These are phyloP conservation scores for Epichloe sylvatica DNA, from an alignment of 2,329 filamentous ascomycete genomes.

Conservation along the genomic window DNA sequence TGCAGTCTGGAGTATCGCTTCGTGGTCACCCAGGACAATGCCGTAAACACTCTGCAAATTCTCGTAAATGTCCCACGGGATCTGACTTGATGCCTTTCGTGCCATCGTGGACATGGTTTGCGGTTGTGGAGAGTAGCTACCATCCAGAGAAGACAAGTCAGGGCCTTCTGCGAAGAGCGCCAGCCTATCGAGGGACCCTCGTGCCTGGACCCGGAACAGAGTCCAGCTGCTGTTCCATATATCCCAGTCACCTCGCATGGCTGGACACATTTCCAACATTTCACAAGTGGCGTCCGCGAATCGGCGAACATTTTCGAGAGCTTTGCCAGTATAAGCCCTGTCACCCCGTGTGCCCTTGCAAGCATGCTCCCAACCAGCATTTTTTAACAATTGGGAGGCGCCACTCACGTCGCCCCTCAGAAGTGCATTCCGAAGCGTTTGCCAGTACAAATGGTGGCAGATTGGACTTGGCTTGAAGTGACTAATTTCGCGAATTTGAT, in stretches of 20 bases:
- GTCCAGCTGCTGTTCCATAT: conserved; percentile 70
- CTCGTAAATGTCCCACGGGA: conserved; percentile 85
- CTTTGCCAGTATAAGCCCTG: conserved; percentile 56
- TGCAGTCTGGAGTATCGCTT: conserved; percentile 61
- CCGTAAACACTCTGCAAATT: conserved; percentile 69
- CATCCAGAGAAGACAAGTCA: conserved; percentile 29
- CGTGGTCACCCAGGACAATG: conserved; percentile 60
- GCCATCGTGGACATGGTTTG: conserved; percentile 49
- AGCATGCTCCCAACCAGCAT: conserved; percentile 67
- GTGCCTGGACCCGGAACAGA: conserved; percentile 64
- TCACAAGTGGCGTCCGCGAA: conserved; percentile 55
- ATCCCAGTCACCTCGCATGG: conserved; percentile 61
- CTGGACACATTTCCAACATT: conserved; percentile 61
- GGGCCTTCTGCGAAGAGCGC: conserved; percentile 67
- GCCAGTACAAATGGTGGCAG: conserved; percentile 70
- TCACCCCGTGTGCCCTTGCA: conserved; percentile 52
- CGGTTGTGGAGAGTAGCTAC: conserved; percentile 26
- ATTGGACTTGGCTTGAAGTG: conserved; percentile 57
- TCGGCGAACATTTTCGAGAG: conserved; percentile 64
- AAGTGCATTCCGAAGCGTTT: conserved; percentile 58
- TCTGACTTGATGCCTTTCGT: conserved; percentile 67
- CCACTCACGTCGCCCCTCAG: conserved; percentile 60
- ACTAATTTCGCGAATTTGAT: conserved; percentile 52
- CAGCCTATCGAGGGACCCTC: conserved; percentile 54
- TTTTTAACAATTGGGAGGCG: conserved; percentile 53